Base-by-base conservation (phyloP, 2,329 filamentous ascomycete genomes). In the Colletotrichum limetticola region DNA sequence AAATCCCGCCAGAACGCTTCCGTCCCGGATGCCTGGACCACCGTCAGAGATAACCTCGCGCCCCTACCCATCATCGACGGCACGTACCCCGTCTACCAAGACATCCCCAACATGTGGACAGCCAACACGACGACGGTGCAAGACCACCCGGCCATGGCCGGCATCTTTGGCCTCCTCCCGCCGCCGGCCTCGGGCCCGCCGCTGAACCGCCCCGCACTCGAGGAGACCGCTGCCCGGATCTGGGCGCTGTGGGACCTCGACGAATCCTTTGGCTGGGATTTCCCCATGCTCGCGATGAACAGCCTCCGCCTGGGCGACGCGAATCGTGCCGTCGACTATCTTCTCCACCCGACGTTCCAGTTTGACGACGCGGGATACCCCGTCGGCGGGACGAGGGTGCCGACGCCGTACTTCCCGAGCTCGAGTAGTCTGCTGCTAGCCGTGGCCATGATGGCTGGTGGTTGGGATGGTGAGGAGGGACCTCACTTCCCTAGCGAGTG, bases 301-400 rank as follows among this genome's bases (percentile, higher is more conserved):
- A 79, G 78, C 26, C 75, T 86, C 65, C 78, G 84, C 32, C 77
- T 86, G 7, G 84, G 84, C 4, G 80, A 85, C 62, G 75, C 79
- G 4, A 78, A 81, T 12, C 79, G 82, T 76, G 83, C 83, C 11
- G 72, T 85, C 4, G 78, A 78, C 24, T 86, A 85, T 77, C 78
- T 89, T 19, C 77, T 91, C 26, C 82, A 91, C 78, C 79, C 83
- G 1, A 81, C 86, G 28, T 90, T 88, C 66, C 77, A 80, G 55
- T 90, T 91, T 77, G 88, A 91, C 79, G 88, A 89, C 75, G 85
- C 88, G 1, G 88, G 89, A 1, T 89, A 89, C 78, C 85, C 87
- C 0, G 79, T 87, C 5, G 88, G 88, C 6, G 87, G 87, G 0
- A 80, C 82, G 5, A 82, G 86, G 55, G 89, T 90, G 9, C 83